Conservation (phyloP, 2,329 filamentous ascomycete genomes). For the Ophioceras dolichostomum region DNA sequence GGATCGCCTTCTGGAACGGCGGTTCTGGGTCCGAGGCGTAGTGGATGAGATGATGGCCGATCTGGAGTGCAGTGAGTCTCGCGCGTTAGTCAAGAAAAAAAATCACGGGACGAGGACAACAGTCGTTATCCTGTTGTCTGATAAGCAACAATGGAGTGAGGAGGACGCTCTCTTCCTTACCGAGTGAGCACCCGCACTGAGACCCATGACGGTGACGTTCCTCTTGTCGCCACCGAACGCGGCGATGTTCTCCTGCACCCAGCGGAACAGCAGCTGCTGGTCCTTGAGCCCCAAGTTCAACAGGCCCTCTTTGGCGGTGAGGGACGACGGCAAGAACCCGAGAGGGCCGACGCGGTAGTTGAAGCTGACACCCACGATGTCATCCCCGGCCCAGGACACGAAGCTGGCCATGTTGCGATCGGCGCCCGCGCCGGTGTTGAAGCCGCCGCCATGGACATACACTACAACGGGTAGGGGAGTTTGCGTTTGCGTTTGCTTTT, state of each 20-base stretch:
- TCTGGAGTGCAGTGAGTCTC: too few species aligned
- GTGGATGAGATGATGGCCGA: slow-evolving; percentile 55
- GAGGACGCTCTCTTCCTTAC: slow-evolving; percentile 21
- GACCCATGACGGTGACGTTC: slow-evolving; percentile 48
- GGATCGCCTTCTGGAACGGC: slow-evolving; percentile 39
- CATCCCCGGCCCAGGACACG: slow-evolving; percentile 38
- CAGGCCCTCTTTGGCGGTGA: slow-evolving; percentile 37
- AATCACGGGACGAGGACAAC: too few species aligned
- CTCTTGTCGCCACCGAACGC: slow-evolving; percentile 46
- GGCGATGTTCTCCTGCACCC: slow-evolving; percentile 47
- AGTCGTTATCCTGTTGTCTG: too few species aligned
- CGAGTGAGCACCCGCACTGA: slow-evolving; percentile 51
- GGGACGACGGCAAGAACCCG: slow-evolving; percentile 51
- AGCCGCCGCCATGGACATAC: slow-evolving; percentile 52
- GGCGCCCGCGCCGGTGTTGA: slow-evolving; percentile 39
- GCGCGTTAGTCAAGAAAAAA: slow-evolving; percentile 3
- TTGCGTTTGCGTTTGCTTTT: slow-evolving; percentile 6
- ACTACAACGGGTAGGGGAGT: slow-evolving; percentile 42
- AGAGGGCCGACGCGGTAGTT: slow-evolving; percentile 54
- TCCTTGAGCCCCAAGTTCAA: slow-evolving; percentile 55
- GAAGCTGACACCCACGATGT: slow-evolving; percentile 46
- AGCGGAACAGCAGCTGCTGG: slow-evolving; percentile 44
- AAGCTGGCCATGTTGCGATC: slow-evolving; percentile 51
- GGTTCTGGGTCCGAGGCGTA: slow-evolving; percentile 25
- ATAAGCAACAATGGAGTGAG: slow-evolving; percentile 7